Conservation (phyloP, 352 stramenopile species). For the Pythium periplocum region DNA sequence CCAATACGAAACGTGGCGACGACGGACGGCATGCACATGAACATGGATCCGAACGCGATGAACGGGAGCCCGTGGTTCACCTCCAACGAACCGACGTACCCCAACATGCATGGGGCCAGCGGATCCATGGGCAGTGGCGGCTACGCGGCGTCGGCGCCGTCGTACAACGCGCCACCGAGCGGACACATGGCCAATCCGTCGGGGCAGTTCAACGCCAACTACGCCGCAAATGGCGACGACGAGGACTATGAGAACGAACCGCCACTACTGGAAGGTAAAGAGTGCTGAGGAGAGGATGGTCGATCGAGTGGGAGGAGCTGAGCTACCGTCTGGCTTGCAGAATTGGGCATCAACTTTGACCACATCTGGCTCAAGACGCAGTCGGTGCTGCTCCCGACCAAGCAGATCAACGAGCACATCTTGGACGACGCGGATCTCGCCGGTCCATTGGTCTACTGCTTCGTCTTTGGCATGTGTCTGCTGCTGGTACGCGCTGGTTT, state of each 20-base stretch:
- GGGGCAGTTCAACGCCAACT: background rate
- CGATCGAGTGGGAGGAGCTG: too few species aligned
- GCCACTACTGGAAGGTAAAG: conserved; percentile 91
- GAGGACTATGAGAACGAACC: conserved; percentile 95
- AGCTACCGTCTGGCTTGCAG: conserved; percentile 20
- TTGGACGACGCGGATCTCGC: conserved; percentile 92
- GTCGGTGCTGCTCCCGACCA: conserved; percentile 92
- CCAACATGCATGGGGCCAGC: conserved; percentile 20
- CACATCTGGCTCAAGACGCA: conserved; percentile 97
- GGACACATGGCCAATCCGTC: conserved; percentile 10
- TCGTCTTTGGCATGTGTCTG: conserved; percentile 93
- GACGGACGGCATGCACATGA: conserved; percentile 51
- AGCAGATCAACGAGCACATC: conserved; percentile 86
- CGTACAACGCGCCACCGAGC: conserved; percentile 16
- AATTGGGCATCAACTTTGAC: conserved; percentile 96
- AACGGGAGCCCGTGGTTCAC: conserved; percentile 63
- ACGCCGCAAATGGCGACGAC: conserved; percentile 28
- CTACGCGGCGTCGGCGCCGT: conserved; percentile 20
- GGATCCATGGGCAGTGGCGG: conserved; percentile 10
- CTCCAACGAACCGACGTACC: conserved; percentile 34
- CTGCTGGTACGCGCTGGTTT: conserved; percentile 58
- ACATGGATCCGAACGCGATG: conserved; percentile 64
- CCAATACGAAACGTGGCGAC: too few species aligned
- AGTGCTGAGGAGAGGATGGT: background rate
- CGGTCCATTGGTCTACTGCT: conserved; percentile 92